A percentile compares a stretch with the other conserved stretches of the same genome.
Conservation (phyloP, 257 asterid genomes). For the Solanum tarapatanum region DNA sequence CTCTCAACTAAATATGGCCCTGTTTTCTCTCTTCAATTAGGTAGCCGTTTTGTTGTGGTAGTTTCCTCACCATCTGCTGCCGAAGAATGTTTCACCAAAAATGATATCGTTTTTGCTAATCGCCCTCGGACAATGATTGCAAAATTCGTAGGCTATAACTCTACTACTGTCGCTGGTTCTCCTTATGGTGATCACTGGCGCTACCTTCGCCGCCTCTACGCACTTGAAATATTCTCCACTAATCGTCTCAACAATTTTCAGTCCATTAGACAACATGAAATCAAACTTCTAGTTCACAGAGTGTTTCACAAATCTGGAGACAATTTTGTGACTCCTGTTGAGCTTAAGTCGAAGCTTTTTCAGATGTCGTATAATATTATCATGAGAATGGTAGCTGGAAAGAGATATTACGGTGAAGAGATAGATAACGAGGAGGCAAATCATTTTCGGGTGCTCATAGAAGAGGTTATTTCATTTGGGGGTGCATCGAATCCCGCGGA, state of each 20-base stretch:
- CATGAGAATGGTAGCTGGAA: slow-evolving; percentile 62
- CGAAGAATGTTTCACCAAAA: slow-evolving; percentile 56
- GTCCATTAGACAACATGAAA: slow-evolving; percentile 25
- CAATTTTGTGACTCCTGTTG: slow-evolving; percentile 14
- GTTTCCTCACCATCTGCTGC: slow-evolving; percentile 32
- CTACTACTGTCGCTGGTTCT: slow-evolving; percentile 11
- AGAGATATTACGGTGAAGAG: slow-evolving; percentile 35
- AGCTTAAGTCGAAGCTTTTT: slow-evolving; percentile 13
- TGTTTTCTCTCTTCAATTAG: slow-evolving; percentile 38
- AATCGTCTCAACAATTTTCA: slow-evolving; percentile 34
- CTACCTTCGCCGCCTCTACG: slow-evolving; percentile 32
- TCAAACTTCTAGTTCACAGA: slow-evolving; percentile 9
- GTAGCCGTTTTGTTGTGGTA: slow-evolving; percentile 35
- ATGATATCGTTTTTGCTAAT: slow-evolving; percentile 41
- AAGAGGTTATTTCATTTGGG: slow-evolving; percentile 8
- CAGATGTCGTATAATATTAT: slow-evolving; percentile 35
- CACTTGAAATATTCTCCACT: slow-evolving; percentile 34
- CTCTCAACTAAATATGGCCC: slow-evolving; percentile 23
- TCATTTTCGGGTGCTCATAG: slow-evolving; percentile 19
- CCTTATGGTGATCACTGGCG: slow-evolving; percentile 62
- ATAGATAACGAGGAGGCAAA: slow-evolving; percentile 24
- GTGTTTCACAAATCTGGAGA: background rate
- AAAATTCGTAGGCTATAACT: slow-evolving; percentile 41
- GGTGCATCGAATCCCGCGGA: slow-evolving; percentile 25
- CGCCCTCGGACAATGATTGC: slow-evolving; percentile 27